phyloP scores from a whole-genome alignment of 176 grass and related monocot species.

The Oropetium thomaeum region DNA sequence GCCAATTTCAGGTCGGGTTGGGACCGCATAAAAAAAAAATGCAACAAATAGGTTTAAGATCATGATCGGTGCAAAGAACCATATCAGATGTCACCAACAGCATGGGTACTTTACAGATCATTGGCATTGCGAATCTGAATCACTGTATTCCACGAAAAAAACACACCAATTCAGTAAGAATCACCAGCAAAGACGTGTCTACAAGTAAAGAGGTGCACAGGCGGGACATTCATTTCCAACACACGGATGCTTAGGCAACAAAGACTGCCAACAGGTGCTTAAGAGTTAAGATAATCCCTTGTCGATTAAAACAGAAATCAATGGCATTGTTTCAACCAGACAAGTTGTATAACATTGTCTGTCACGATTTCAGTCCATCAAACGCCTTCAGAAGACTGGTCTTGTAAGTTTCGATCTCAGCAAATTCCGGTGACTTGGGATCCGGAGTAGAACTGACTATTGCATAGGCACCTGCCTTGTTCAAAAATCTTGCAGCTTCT shows the following conservation, averaged over 20 bases:
- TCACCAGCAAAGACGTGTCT: neutral
- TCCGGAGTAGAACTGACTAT: slow-evolving; percentile 56
- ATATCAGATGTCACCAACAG: neutral
- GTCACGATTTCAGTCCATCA: slow-evolving; percentile 50
- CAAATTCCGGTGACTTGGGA: slow-evolving; percentile 54
- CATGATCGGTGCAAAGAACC: neutral
- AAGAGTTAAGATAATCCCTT: neutral
- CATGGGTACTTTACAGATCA: neutral
- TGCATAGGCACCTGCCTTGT: slow-evolving; percentile 53
- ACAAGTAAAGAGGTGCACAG: too few relatives aligned
- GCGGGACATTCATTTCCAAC: slow-evolving; percentile 1
- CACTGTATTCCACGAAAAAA: neutral
- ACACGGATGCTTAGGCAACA: neutral
- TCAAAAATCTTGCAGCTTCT: slow-evolving; percentile 69
- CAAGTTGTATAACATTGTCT: neutral
- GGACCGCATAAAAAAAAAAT: too few relatives aligned
- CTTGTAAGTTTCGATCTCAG: slow-evolving; percentile 67
- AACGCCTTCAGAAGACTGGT: slow-evolving; percentile 53
- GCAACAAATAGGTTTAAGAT: neutral
- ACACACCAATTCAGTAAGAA: neutral
- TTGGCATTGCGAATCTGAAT: neutral
- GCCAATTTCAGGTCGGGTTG: neutral
- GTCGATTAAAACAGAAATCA: neutral
- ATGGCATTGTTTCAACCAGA: neutral
- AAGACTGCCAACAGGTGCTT: neutral